Evolutionary conservation across 2,329 filamentous ascomycete genomes (phyloP).

Genomic region (Hymenotorrendiella dingleyae): DNA sequence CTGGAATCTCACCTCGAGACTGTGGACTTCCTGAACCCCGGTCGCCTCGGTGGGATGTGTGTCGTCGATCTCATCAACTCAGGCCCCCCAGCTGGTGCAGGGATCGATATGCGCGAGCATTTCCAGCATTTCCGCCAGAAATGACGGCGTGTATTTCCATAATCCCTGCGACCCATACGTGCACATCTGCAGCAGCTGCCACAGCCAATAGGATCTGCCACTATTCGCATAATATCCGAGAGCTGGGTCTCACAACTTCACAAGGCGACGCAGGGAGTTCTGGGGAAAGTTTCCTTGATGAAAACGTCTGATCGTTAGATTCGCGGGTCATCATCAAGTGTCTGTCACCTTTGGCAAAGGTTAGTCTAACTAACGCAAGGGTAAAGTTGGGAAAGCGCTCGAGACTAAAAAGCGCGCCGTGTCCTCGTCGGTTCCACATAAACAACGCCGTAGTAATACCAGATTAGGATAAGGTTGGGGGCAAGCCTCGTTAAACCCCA

Average conservation of each 20-base stretch:
- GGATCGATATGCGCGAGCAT: constrained; percentile 11
- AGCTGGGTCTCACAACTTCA: constrained; percentile 13
- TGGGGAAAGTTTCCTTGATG: background rate
- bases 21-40: too few relatives aligned
- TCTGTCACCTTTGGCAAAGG: too few relatives aligned
- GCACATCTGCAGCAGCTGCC: constrained; percentile 7
- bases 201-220: constrained; percentile 6
- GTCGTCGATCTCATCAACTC: constrained; percentile 3
- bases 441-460: background rate
- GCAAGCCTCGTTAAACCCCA: background rate
- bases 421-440: too few relatives aligned
- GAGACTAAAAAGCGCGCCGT: constrained; percentile 13
- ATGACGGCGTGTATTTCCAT: constrained; percentile 4
- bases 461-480: constrained; percentile 10
- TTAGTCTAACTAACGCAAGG: too few relatives aligned
- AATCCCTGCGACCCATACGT: constrained; percentile 6
- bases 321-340: constrained; percentile 1
- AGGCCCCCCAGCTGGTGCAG: too few relatives aligned
- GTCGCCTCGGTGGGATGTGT: too few relatives aligned
- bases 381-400: constrained; percentile 8
- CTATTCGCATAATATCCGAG: constrained; percentile 17
- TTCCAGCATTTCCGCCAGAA: constrained; percentile 8
- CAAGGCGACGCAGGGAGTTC: constrained; percentile 4
- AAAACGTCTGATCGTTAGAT: constrained; percentile 13
- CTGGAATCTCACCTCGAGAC: too few relatives aligned